Percentiles rank a stretch among this genome's conserved stretches.
phyloP scores from a whole-genome alignment of 257 asterid species.

The Fraxinus anomala region DNA sequence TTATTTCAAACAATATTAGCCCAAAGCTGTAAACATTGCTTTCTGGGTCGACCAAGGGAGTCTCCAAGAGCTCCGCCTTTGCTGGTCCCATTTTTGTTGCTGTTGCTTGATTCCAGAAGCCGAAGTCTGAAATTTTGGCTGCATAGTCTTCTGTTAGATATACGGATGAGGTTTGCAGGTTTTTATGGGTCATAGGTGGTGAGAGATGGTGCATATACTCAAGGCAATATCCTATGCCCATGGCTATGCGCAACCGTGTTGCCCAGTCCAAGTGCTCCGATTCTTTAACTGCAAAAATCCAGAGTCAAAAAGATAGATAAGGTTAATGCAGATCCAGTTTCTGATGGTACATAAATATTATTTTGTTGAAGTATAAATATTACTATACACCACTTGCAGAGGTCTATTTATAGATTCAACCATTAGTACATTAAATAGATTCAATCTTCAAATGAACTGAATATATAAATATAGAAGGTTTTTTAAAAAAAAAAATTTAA shows the following conservation, averaged over 20 bases:
- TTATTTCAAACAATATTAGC: conserved; percentile 64
- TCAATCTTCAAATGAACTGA: too few relatives aligned
- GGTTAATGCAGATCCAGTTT: neutral
- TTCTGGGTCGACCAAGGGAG: conserved; percentile 56
- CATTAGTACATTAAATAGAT: too few relatives aligned
- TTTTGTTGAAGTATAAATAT: too few relatives aligned
- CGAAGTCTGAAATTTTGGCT: conserved; percentile 72
- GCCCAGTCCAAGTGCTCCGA: conserved; percentile 90
- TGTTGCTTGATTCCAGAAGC: conserved; percentile 69
- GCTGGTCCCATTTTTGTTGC: conserved; percentile 26
- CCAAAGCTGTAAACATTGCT: conserved; percentile 74
- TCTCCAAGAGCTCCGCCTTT: conserved; percentile 30
- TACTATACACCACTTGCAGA: too few relatives aligned
- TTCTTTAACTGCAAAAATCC: conserved; percentile 56
- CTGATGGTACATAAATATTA: neutral
- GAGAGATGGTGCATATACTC: conserved; percentile 78
- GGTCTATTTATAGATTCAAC: too few relatives aligned
- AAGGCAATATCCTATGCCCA: conserved; percentile 85
- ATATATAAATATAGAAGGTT: too few relatives aligned
- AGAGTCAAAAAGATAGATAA: conserved; percentile 1
- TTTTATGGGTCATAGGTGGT: conserved; percentile 67
- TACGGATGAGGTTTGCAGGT: conserved; percentile 56
- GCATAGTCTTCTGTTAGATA: conserved; percentile 92
- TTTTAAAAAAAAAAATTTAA: too few relatives aligned
- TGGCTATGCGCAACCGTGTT: conserved; percentile 72